These are phyloP conservation scores for Coix lacrymajobi DNA, from an alignment of 176 grass and related monocot genomes.

Conservation along the genomic window DNA sequence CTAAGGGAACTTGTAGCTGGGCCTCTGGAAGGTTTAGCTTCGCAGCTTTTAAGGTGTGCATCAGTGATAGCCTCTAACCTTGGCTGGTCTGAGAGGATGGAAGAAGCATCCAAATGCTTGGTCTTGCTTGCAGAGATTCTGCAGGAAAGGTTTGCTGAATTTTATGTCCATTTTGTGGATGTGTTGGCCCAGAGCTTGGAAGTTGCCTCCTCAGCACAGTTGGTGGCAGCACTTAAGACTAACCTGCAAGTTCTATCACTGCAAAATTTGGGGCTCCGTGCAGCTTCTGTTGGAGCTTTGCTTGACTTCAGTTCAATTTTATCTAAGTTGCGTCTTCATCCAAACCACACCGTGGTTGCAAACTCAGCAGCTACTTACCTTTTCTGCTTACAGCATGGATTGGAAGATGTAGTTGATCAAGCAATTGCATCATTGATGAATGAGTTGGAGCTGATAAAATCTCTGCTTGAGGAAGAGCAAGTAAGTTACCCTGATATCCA, in stretches of 20 bases:
- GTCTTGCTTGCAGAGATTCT: slow-evolving; percentile 79
- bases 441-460: slow-evolving; percentile 78
- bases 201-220: slow-evolving; percentile 39
- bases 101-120: slow-evolving; percentile 76
- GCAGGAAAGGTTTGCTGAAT: slow-evolving; percentile 71
- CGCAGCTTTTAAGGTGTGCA: slow-evolving; percentile 69
- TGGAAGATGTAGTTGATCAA: slow-evolving; percentile 60
- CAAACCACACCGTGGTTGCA: slow-evolving; percentile 62
- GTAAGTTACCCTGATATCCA: slow-evolving; percentile 39
- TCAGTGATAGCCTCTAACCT: slow-evolving; percentile 59
- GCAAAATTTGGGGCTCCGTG: slow-evolving; percentile 55
- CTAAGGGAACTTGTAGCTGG: slow-evolving; percentile 57
- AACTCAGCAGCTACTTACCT: slow-evolving; percentile 70
- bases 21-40: slow-evolving; percentile 65
- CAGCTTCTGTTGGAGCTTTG: slow-evolving; percentile 60
- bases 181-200: slow-evolving; percentile 66
- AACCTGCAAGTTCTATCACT: slow-evolving; percentile 81
- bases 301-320: slow-evolving; percentile 60
- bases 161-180: slow-evolving; percentile 67
- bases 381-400: slow-evolving; percentile 78
- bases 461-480: slow-evolving; percentile 50
- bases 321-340: slow-evolving; percentile 81
- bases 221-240: slow-evolving; percentile 68
- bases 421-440: slow-evolving; percentile 57
- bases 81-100: slow-evolving; percentile 75